Conservation (phyloP, 352 stramenopile genomes). For the Thalassiosira sp. region DNA sequence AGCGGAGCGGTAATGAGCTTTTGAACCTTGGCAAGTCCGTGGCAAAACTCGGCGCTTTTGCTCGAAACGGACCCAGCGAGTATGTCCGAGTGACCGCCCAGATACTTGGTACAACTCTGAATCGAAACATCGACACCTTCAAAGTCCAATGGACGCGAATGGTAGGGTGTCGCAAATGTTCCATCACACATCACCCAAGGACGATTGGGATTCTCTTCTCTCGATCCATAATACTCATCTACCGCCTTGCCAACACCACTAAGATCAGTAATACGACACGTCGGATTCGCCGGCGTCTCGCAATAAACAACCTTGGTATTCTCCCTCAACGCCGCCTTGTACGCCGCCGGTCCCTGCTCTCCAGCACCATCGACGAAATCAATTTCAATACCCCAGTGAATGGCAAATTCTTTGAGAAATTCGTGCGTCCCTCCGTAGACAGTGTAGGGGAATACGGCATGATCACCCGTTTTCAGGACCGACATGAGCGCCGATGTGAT, state of each 20-base stretch:
- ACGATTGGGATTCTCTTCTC: conserved; percentile 25
- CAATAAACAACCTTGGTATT: conserved; percentile 65
- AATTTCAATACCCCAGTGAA: conserved; percentile 57
- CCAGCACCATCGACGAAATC: conserved; percentile 57
- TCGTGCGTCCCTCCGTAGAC: conserved; percentile 70
- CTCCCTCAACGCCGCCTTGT: conserved; percentile 45
- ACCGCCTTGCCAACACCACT: conserved; percentile 42
- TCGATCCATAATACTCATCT: conserved; percentile 48
- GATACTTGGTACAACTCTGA: conserved; percentile 66
- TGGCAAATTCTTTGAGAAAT: conserved; percentile 61
- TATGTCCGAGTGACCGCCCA: conserved; percentile 70
- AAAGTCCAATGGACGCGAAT: conserved; percentile 52
- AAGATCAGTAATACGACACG: conserved; percentile 66
- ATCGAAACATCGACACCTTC: conserved; percentile 58
- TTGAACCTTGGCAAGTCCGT: conserved; percentile 55
- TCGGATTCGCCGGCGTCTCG: conserved; percentile 69
- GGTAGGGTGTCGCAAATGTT: conserved; percentile 67
- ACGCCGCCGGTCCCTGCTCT: conserved; percentile 44
- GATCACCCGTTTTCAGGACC: conserved; percentile 49
- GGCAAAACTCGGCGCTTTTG: conserved; percentile 44
- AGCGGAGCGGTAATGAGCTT: conserved; percentile 60
- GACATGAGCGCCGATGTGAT: conserved; percentile 60
- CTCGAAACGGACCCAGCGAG: conserved; percentile 55
- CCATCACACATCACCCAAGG: conserved; percentile 59
- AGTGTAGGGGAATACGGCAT: conserved; percentile 60